Evolutionary conservation across 1,139 yeast species (phyloP), one percentile per base, ranked within the genome.

Genomic region (Yamadazyma aaseri): DNA sequence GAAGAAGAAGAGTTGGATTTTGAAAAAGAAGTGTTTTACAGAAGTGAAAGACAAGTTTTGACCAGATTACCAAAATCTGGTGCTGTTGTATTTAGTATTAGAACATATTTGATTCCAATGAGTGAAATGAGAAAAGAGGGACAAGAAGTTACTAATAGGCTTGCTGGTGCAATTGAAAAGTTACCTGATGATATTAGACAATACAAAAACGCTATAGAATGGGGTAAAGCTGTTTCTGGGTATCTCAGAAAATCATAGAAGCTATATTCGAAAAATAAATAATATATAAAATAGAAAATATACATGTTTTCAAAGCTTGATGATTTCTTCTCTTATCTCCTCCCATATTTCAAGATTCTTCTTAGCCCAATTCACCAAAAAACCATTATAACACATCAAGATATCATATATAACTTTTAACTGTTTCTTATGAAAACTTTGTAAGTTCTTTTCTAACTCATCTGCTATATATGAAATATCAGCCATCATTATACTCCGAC

Each of bases 301-400:
- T 22, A 13, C 8, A 12, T 16, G 12, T 10, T 13, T 14, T 28
- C 25, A 41, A 24, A 41, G 39, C 35, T 51, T 60, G 20, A 44
- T 38, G 11, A 71, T 51, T 37, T 70, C 76, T 14, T 65, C 69
- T 40, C 66, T 68, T 9, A 83, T 79, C 42, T 81, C 89, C 48
- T 79, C 81, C 92, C 92, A 83, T 33, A 77, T 70, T 46, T 82
- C 87, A 32, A 79, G 59, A 50, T 81, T 82, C 59, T 79, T 79
- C 47, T 68, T 71, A 3, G 86, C 86, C 89, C 90, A 83, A 39
- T 73, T 79, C 24, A 79, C 61, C 30, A 83, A 71, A 38, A 77
- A 73, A 28, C 74, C 63, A 38, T 81, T 73, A 49, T 81, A 82
- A 17, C 76, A 72, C 29, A 65, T 45, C 20, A 76, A 55, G 23